A percentile compares a stretch with the other conserved stretches of the same genome.
phyloP scores from a whole-genome alignment of 2,329 filamentous ascomycete species.

The Waltergamsia citrina region DNA sequence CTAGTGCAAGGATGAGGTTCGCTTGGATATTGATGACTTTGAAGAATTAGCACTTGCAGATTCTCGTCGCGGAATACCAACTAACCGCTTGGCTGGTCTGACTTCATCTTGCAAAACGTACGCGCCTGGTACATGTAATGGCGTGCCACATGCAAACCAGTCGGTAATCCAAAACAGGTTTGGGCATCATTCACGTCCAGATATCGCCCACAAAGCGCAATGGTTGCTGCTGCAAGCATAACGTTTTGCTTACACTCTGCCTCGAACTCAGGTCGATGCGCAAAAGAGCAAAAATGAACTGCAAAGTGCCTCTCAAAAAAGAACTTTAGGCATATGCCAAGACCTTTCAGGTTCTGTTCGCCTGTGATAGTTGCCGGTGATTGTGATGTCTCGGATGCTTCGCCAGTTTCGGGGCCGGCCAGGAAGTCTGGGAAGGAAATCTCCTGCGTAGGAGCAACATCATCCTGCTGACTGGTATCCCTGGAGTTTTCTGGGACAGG shows the following conservation, averaged over 20 bases:
- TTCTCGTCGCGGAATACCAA: no score
- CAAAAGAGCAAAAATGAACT: slow-evolving; percentile 12
- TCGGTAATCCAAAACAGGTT: slow-evolving; percentile 2
- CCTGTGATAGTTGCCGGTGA: no score
- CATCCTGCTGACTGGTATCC: no score
- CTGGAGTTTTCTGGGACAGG: no score
- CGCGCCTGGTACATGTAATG: not conserved
- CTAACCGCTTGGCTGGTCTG: slow-evolving; percentile 3
- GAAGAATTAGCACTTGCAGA: no score
- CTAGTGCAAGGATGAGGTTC: slow-evolving; percentile 9
- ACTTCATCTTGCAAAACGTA: slow-evolving; percentile 3
- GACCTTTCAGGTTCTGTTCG: no score
- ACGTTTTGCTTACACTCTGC: slow-evolving; percentile 7
- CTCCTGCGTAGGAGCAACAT: no score
- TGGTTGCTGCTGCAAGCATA: slow-evolving; percentile 5
- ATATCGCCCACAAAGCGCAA: slow-evolving; percentile 7
- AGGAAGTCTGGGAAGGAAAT: no score
- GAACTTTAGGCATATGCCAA: no score
- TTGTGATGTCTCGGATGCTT: no score
- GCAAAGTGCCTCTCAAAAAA: slow-evolving; percentile 12
- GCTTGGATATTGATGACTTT: slow-evolving; percentile 10
- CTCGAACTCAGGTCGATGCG: slow-evolving; percentile 11
- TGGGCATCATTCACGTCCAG: slow-evolving; percentile 2
- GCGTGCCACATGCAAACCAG: not conserved
- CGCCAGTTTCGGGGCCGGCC: no score